These are phyloP conservation scores for Aspergillus versicolor DNA, from an alignment of 2,329 filamentous ascomycete species.

Conservation along the genomic window DNA sequence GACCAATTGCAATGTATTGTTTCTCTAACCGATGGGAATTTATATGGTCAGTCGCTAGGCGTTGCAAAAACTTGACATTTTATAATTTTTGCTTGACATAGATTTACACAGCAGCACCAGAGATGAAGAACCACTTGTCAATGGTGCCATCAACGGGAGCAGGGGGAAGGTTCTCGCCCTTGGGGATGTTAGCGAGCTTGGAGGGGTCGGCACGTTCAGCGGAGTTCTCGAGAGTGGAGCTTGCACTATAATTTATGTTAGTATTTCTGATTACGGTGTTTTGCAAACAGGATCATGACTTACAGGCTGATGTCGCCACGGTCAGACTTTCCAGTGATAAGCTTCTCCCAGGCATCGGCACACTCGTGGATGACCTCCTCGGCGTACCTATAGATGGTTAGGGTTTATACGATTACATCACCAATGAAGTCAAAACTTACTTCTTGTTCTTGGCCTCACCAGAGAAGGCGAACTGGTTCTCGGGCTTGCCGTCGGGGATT, in stretches of 20 bases:
- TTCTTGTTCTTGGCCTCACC: conserved; percentile 99
- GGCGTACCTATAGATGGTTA: conserved; percentile 65
- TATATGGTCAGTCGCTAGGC: conserved; percentile 10
- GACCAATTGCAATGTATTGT: background rate
- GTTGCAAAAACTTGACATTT: conserved; percentile 26
- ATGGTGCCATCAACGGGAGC: conserved; percentile 94
- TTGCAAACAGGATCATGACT: conserved; percentile 34
- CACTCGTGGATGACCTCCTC: conserved; percentile 95
- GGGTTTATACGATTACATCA: conserved; percentile 14
- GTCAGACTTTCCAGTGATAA: conserved; percentile 85
- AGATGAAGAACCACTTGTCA: conserved; percentile 99
- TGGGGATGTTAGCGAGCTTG: conserved; percentile 73
- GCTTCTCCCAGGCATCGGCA: conserved; percentile 92
- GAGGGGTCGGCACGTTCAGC: conserved; percentile 66
- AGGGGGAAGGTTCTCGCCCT: conserved; percentile 74
- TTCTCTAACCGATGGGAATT: conserved; percentile 1
- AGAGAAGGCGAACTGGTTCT: conserved; percentile 99
- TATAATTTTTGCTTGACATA: conserved; percentile 24
- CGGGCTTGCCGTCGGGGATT: conserved; percentile 99
- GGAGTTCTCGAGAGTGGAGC: conserved; percentile 72
- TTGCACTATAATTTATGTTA: conserved; percentile 59
- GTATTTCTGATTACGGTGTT: background rate
- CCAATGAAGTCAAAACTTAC: conserved; percentile 45
- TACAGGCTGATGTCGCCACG: conserved; percentile 79
- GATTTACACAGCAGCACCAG: conserved; percentile 79